These are phyloP conservation scores for Dictyostelium citrinum DNA, from an alignment of 78 protist genomes.

Conservation along the genomic window DNA sequence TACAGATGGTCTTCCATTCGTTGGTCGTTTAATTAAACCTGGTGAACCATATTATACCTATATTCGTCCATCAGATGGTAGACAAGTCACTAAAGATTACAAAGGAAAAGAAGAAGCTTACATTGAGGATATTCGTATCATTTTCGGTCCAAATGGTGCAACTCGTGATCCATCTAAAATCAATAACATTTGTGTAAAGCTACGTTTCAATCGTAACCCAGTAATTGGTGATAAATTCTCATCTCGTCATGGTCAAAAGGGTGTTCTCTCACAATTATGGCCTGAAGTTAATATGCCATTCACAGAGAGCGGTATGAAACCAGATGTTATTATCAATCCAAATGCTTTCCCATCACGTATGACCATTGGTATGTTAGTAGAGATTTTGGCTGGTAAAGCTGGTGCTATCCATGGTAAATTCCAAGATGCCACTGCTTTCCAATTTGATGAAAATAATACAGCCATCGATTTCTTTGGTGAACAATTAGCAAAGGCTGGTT, in stretches of 20 bases:
- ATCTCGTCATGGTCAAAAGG: slow-evolving; percentile 97
- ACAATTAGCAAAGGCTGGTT: slow-evolving; percentile 93
- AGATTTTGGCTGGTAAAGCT: slow-evolving; percentile 95
- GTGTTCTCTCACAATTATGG: slow-evolving; percentile 86
- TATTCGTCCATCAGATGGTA: slow-evolving; percentile 10
- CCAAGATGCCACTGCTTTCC: slow-evolving; percentile 96
- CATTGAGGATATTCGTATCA: slow-evolving; percentile 47
- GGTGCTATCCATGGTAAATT: slow-evolving; percentile 91
- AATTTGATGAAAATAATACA: slow-evolving; percentile 83
- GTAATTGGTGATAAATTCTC: slow-evolving; percentile 98
- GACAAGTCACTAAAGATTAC: neutral
- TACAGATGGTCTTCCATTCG: slow-evolving; percentile 87
- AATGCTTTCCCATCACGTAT: slow-evolving; percentile 99
- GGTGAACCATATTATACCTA: slow-evolving; percentile 70
- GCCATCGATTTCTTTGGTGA: slow-evolving; percentile 96
- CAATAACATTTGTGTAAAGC: slow-evolving; percentile 19
- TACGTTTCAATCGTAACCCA: slow-evolving; percentile 84
- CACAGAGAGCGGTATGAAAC: slow-evolving; percentile 95
- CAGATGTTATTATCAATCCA: slow-evolving; percentile 99
- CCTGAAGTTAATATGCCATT: slow-evolving; percentile 98
- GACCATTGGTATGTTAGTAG: slow-evolving; percentile 99
- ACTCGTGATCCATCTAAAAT: neutral
- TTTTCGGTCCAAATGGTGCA: neutral
- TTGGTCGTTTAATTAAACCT: slow-evolving; percentile 73
- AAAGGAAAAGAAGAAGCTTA: slow-evolving; percentile 70